A percentile compares a stretch with the other conserved stretches of the same genome.
phyloP scores from a whole-genome alignment of 768 basidiomycete species.

The Psilocybe cubensis region DNA sequence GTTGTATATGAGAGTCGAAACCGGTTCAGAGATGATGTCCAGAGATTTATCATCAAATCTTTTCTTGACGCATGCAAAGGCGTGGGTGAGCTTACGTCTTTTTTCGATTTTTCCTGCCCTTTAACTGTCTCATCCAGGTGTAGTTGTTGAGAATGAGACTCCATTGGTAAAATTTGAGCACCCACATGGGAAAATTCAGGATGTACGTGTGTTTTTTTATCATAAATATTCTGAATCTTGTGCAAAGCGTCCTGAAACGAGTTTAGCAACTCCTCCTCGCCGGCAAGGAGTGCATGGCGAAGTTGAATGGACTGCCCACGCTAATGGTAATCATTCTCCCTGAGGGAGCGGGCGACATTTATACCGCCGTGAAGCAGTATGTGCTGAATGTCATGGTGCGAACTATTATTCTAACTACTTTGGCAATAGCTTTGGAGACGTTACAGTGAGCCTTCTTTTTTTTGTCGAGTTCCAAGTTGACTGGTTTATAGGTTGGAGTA shows the following conservation, averaged over 20 bases:
- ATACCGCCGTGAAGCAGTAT: slow-evolving; percentile 79
- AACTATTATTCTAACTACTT: neutral
- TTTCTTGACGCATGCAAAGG: slow-evolving; percentile 48
- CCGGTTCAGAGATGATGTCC: slow-evolving; percentile 51
- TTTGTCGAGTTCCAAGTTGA: neutral
- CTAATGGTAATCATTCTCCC: slow-evolving; percentile 74
- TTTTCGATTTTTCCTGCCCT: slow-evolving; percentile 10
- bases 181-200: slow-evolving; percentile 60
- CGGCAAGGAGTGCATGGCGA: slow-evolving; percentile 49
- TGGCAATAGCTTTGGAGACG: slow-evolving; percentile 73
- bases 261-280: slow-evolving; percentile 54
- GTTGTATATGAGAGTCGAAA: slow-evolving; percentile 60
- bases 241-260: slow-evolving; percentile 47
- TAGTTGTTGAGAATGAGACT: slow-evolving; percentile 46
- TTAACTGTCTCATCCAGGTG: slow-evolving; percentile 49
- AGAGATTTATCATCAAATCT: slow-evolving; percentile 54
- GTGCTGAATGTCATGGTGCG: slow-evolving; percentile 26
- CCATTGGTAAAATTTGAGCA: slow-evolving; percentile 59
- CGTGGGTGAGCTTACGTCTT: slow-evolving; percentile 58
- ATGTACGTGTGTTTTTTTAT: slow-evolving; percentile 44
- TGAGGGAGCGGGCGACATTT: slow-evolving; percentile 75
- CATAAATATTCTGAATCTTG: slow-evolving; percentile 58
- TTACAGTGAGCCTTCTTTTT: slow-evolving; percentile 28
- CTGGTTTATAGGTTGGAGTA: slow-evolving; percentile 58
- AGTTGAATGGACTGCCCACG: slow-evolving; percentile 46